Evolutionary conservation across 2,329 filamentous ascomycete species (phyloP), one percentile per base, ranked within the genome.

Genomic region (Colletotrichum spaethianum): DNA sequence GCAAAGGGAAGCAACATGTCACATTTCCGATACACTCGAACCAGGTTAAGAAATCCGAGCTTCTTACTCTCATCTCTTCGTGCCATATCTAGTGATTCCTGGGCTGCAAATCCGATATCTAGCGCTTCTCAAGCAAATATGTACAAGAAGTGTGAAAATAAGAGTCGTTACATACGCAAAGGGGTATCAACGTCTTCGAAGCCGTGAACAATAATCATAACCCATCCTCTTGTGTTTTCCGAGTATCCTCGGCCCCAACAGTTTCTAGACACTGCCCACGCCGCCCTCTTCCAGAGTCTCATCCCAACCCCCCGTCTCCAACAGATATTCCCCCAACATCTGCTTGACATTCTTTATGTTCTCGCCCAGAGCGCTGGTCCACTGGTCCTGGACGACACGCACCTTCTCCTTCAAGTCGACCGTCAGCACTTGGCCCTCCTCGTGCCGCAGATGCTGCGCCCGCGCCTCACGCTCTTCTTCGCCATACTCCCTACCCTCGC

Each of bases 361-460:
- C 74, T 92, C 91, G 0, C 95, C 96, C n/a, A 98, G 85, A 6
- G 94, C 95, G 77, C 94, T 93, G 44, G 89, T 87, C 96, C 96
- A 98, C 82, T 97, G 94, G 66, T 94, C 93, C 82, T 98, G 95
- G 42, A 98, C 94, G 74, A 95, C 90, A 40, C 92, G 90, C 2
- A 98, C 96, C 82, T 97, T 97, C 78, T 98, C 96, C 83, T 98
- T 96, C 75, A 98, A 82, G 78, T 98, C 96, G 60, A 92, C 91
- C 8, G 95, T 98, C 78, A 98, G 82, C 67, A 89, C 84, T 44
- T 85, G 84, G 77, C 93, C 93, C 81, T 97, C 94, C 60, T 88
- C 87, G n/a, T 83, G 83, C 65, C 90, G 88, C 76, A 92, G 90
- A 67, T 86, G 86, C 72, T 88, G 84, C 74, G 89, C 85, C 67